Evolutionary conservation across 345 rosid species (phyloP).

Genomic region (Psidium friedrichsthalianum): DNA sequence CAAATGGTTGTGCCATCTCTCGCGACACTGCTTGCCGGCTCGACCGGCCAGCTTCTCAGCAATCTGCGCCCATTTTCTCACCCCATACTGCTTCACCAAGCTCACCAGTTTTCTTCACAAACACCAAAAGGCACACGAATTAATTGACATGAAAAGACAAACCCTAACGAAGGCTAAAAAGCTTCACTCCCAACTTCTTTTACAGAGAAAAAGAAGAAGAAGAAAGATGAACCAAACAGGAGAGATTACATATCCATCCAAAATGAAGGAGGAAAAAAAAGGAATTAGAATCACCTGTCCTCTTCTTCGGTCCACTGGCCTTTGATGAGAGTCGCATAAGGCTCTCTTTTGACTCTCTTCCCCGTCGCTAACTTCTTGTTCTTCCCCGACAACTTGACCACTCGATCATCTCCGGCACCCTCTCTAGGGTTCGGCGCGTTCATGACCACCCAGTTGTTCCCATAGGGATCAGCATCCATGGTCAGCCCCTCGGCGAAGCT

Average conservation of each 20-base stretch:
- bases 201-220: neutral
- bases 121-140: neutral
- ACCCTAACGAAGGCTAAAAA: neutral
- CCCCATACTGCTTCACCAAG: conserved; percentile 81
- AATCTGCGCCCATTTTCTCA: conserved; percentile 80
- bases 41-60: conserved; percentile 70
- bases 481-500: conserved; percentile 20
- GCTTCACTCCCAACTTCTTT: neutral
- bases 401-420: conserved; percentile 3
- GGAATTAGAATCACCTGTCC: conserved; percentile 43
- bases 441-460: conserved; percentile 1
- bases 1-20: conserved; percentile 97
- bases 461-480: conserved; percentile 6
- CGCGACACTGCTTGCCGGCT: conserved; percentile 96
- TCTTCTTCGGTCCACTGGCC: conserved; percentile 98
- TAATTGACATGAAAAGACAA: neutral
- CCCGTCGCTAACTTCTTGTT: conserved; percentile 4
- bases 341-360: conserved; percentile 37
- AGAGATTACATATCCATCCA: neutral
- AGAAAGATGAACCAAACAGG: neutral
- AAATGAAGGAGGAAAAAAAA: too few relatives aligned
- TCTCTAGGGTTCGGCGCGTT: conserved; percentile 15
- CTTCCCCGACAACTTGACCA: conserved; percentile 7
- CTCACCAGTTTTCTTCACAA: conserved; percentile 49
- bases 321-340: conserved; percentile 49